Evolutionary conservation across 305 asterid genomes (phyloP).

Genomic region (Salvia sclarea): DNA sequence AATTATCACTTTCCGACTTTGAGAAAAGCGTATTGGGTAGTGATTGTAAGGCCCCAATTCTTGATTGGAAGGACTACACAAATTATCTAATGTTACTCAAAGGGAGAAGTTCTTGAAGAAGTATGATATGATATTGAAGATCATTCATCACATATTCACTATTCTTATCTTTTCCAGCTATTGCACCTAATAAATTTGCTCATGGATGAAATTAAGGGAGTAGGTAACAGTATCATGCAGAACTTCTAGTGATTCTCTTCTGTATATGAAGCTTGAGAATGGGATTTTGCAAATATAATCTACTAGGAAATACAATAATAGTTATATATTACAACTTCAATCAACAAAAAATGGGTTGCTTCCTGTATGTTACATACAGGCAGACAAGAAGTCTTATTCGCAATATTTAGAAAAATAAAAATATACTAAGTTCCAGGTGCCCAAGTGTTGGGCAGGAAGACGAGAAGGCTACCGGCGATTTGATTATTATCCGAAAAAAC

Average conservation of each 20-base stretch:
- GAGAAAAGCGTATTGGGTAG: too few relatives aligned
- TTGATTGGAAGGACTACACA: background rate
- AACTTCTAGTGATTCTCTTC: background rate
- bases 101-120: background rate
- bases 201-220: background rate
- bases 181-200: background rate
- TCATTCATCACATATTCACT: background rate
- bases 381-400: slow-evolving; percentile 49
- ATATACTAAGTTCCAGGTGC: slow-evolving; percentile 27
- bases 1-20: too few relatives aligned
- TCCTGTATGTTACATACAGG: slow-evolving; percentile 37
- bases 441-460: slow-evolving; percentile 27
- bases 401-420: slow-evolving; percentile 20
- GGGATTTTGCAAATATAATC: slow-evolving; percentile 6
- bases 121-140: too few relatives aligned
- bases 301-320: slow-evolving; percentile 10
- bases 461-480: slow-evolving; percentile 44
- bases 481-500: slow-evolving; percentile 46
- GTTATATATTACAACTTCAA: slow-evolving; percentile 14
- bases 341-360: slow-evolving; percentile 39
- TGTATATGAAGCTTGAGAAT: background rate
- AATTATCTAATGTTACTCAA: background rate
- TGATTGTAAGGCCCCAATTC: too few relatives aligned
- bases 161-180: background rate
- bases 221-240: background rate